Base-by-base conservation (phyloP, 331 rosid genomes). In the Acacia concinna region DNA sequence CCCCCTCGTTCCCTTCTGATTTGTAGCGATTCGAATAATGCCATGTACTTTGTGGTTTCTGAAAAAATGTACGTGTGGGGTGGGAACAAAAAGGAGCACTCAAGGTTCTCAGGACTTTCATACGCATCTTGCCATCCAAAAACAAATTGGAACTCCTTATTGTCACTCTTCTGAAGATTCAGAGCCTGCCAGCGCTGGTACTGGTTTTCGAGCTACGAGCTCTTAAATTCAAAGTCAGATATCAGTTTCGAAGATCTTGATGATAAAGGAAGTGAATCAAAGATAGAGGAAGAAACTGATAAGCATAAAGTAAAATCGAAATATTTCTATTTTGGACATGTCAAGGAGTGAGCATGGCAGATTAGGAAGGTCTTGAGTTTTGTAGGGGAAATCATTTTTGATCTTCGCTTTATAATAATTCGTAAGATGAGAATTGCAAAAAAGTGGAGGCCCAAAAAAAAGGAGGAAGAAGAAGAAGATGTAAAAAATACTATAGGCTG, bases 1-100 rank as follows among this genome's bases (percentile, higher is more conserved):
- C 84, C 60, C 73, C 67, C 34, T 82, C 84, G 9, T 64, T 79
- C 14, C 79, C 85, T 66, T 88, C 89, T 31, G 86, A 89, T 90
- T 63, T 7, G 85, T 79, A 25, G 28, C n/a, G 30, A 68, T 35
- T 59, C 31, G 17, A 41, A 23, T 60, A 37, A 67, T n/a, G 14
- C 8, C 0, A 28, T 34, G 2, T 32, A 20, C 3, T 8, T 28
- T 34, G 70, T 8, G 28, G 70, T 65, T 65, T 65, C 28, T 20
- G 15, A 10, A 65, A 65, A 9, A 27, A 38, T 67, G 44, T 5
- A 37, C 49, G 49, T n/a, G 15, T 28, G 27, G 47, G 31, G 37
- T 9, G 8, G 49, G 71, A 37, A n/a, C 5, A 67, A 23, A 21
- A 67, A 67, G 27, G 20, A 27, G 60, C n/a, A 17, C 4, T 4